These are phyloP conservation scores for Diaporthe longicolla DNA, from an alignment of 2,329 filamentous ascomycete genomes.

Conservation along the genomic window DNA sequence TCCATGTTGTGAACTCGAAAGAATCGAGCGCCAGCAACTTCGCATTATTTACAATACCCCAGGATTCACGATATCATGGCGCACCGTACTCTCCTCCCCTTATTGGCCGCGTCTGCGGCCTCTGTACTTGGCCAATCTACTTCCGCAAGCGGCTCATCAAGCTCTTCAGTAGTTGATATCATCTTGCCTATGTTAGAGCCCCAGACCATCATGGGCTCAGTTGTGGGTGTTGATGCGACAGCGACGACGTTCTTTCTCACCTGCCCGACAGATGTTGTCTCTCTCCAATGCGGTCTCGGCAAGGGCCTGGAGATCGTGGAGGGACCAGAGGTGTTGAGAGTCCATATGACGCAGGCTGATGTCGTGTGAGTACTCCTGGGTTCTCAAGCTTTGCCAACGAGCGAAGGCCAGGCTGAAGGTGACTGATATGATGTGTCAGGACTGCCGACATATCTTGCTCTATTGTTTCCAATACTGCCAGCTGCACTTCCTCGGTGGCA, in stretches of 20 bases:
- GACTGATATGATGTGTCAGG: conserved; percentile 31
- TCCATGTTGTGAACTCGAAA: not conserved
- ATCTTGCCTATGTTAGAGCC: conserved; percentile 42
- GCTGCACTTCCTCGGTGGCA: conserved; percentile 34
- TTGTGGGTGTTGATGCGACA: conserved; percentile 46
- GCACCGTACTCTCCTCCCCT: conserved; percentile 10
- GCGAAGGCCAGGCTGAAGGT: too few relatives aligned
- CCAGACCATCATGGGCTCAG: conserved; percentile 45
- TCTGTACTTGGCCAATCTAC: conserved; percentile 5
- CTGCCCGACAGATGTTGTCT: conserved; percentile 44
- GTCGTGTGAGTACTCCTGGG: conserved; percentile 37
- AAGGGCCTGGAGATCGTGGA: conserved; percentile 43
- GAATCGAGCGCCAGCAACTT: not conserved
- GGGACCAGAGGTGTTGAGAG: conserved; percentile 45
- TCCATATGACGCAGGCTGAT: conserved; percentile 32
- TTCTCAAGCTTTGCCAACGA: not conserved
- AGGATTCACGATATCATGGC: conserved; percentile 10
- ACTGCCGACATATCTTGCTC: conserved; percentile 41
- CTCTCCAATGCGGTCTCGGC: conserved; percentile 44
- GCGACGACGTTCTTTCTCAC: conserved; percentile 45
- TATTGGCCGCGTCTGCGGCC: conserved; percentile 36
- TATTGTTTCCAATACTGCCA: conserved; percentile 41
- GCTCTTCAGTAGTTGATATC: conserved; percentile 43
- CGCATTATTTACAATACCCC: not conserved
- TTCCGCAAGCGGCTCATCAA: conserved; percentile 18